Conservation (phyloP, 176 grass and related monocot species). For the Phoenix roebelenii region DNA sequence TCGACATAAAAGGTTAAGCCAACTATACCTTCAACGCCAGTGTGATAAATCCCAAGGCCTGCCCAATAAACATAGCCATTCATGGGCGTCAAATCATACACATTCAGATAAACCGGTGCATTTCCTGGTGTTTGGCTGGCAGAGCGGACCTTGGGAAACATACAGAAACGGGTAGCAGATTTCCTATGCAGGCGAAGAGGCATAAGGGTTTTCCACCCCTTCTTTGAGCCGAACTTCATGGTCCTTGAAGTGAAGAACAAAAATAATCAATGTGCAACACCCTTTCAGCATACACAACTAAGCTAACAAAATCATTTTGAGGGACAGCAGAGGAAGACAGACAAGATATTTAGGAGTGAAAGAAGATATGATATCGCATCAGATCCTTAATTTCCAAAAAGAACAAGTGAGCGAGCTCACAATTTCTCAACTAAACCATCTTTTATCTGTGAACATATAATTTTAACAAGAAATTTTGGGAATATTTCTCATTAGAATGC, state of each 20-base stretch:
- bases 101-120: conserved; percentile 91
- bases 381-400: no score
- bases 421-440: no score
- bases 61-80: conserved; percentile 95
- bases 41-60: conserved; percentile 92
- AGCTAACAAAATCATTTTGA: no score
- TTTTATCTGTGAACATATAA: no score
- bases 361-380: no score
- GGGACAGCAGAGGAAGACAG: no score
- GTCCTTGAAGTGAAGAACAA: conserved; percentile 27
- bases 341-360: no score
- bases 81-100: conserved; percentile 94
- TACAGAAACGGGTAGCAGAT: conserved; percentile 51
- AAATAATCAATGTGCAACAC: background rate
- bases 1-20: background rate
- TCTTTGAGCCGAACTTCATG: conserved; percentile 83
- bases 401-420: no score
- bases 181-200: conserved; percentile 54
- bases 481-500: no score
- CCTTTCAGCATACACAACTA: no score
- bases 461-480: no score
- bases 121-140: conserved; percentile 46
- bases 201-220: conserved; percentile 84
- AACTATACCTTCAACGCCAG: conserved; percentile 79
- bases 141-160: conserved; percentile 80